A percentile compares a stretch with the other conserved stretches of the same genome.
phyloP scores from a whole-genome alignment of 768 basidiomycete genomes.

The Auricularia sp. region DNA sequence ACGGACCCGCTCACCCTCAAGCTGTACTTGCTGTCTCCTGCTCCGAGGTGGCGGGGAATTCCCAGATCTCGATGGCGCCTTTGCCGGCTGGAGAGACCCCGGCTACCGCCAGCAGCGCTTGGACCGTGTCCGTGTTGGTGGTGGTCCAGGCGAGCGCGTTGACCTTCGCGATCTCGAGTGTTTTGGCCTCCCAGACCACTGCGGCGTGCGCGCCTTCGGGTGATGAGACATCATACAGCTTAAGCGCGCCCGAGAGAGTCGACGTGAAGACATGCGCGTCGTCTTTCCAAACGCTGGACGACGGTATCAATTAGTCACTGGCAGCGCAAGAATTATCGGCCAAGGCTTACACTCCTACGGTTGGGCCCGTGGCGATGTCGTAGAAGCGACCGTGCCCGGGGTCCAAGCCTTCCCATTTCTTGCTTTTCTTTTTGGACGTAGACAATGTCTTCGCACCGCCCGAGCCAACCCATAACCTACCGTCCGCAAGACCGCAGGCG shows the following conservation, averaged over 20 bases:
- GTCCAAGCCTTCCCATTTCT: slow-evolving; percentile 66
- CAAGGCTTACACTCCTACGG: slow-evolving; percentile 52
- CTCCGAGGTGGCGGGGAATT: neutral
- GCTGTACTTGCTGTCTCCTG: neutral
- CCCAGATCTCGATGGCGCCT: slow-evolving; percentile 48
- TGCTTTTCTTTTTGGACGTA: slow-evolving; percentile 37
- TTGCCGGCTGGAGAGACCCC: slow-evolving; percentile 48
- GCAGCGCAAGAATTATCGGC: neutral
- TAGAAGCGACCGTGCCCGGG: slow-evolving; percentile 32
- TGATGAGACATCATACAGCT: slow-evolving; percentile 15
- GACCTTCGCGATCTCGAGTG: slow-evolving; percentile 43
- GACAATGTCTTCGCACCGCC: slow-evolving; percentile 47
- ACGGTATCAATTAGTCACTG: neutral
- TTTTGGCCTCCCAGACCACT: slow-evolving; percentile 34
- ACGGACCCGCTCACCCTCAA: neutral
- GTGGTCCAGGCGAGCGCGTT: slow-evolving; percentile 39
- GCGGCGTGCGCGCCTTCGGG: slow-evolving; percentile 34
- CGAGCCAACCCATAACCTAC: slow-evolving; percentile 56
- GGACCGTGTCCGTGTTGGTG: slow-evolving; percentile 26
- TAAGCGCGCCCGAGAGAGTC: slow-evolving; percentile 51
- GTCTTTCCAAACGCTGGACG: slow-evolving; percentile 32
- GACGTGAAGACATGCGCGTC: slow-evolving; percentile 39
- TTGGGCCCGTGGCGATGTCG: slow-evolving; percentile 60
- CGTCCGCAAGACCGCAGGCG: slow-evolving; percentile 68
- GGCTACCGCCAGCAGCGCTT: slow-evolving; percentile 38